Base-by-base conservation (phyloP, 139 green algal genomes). In the Limnomonas spitsbergensis region DNA sequence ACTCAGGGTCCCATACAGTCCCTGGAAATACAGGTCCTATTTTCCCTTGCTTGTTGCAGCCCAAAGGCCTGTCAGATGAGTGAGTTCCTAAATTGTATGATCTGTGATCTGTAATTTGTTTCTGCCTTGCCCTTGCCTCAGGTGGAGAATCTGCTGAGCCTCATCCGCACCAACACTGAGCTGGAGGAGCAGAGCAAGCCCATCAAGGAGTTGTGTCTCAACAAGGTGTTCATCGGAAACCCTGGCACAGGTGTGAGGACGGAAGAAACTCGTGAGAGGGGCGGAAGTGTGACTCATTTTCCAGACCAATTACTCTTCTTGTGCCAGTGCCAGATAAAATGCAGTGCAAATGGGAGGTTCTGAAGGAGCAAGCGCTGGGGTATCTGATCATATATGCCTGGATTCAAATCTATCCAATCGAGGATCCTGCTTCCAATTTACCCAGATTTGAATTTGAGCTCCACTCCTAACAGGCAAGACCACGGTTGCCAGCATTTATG, bases 401-500 rank as follows among this genome's bases (percentile, higher is more conserved):
- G 47, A 56, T 9, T n/a, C n/a, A 61, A 61, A 9, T 61, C 20
- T 61, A 61, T 20, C 47, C 20, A 20, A 61, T 61, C 20, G 47
- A 61, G 47, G 14, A 61, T 61, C 47, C 47, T 61, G 47, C 47
- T 61, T 61, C 20, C 47, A 61, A 61, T n/a, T n/a, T n/a, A n/a
- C n/a, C n/a, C n/a, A n/a, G n/a, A n/a, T n/a, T n/a, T n/a, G n/a
- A n/a, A n/a, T n/a, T n/a, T n/a, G n/a, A n/a, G n/a, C n/a, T n/a
- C n/a, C n/a, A n/a, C n/a, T n/a, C n/a, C n/a, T 20, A 29, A 38
- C 84, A 89, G 85, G 85, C 74, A 89, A 89, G 78, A 89, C 85
- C 34, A 89, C 82, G 2, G 78, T 89, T 7, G 85, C 85, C 0
- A 53, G 32, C 29, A 80, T 89, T 40, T 89, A 89, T 42, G 85